Percentiles rank a stretch among this genome's conserved stretches.
Evolutionary conservation across 768 basidiomycete species (phyloP).

Genomic region (Calocybe indica): DNA sequence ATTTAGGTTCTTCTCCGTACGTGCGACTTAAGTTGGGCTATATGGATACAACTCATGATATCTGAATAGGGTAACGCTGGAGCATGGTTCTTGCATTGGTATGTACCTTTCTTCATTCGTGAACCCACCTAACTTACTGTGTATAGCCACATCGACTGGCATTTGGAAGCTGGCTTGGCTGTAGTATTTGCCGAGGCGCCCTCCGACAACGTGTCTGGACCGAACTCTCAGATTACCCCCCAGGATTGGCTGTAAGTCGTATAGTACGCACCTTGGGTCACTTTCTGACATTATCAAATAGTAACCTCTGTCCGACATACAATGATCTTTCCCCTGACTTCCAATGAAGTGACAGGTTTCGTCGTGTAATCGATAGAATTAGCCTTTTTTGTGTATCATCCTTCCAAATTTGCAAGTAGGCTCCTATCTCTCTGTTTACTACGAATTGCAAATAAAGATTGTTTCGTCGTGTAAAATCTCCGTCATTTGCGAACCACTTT

Average conservation of each 20-base stretch:
- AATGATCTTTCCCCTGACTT: conserved; percentile 8
- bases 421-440: no score
- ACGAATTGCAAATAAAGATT: no score
- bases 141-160: no score
- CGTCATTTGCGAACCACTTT: no score
- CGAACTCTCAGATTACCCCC: conserved; percentile 11
- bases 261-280: neutral
- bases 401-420: no score
- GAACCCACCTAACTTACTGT: no score
- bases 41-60: neutral
- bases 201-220: conserved; percentile 7
- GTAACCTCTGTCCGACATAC: conserved; percentile 8
- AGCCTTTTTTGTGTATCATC: neutral
- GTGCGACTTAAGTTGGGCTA: neutral
- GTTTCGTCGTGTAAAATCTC: no score
- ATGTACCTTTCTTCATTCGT: no score
- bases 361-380: neutral
- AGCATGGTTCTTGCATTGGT: conserved; percentile 46
- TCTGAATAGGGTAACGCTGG: conserved; percentile 40
- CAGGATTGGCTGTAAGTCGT: conserved; percentile 11
- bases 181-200: conserved; percentile 28
- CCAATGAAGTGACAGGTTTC: conserved; percentile 4
- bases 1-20: conserved; percentile 32
- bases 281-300: neutral
- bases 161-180: conserved; percentile 17